Conservation (phyloP, 768 basidiomycete species). For the Xerocomellus dryophilus region DNA sequence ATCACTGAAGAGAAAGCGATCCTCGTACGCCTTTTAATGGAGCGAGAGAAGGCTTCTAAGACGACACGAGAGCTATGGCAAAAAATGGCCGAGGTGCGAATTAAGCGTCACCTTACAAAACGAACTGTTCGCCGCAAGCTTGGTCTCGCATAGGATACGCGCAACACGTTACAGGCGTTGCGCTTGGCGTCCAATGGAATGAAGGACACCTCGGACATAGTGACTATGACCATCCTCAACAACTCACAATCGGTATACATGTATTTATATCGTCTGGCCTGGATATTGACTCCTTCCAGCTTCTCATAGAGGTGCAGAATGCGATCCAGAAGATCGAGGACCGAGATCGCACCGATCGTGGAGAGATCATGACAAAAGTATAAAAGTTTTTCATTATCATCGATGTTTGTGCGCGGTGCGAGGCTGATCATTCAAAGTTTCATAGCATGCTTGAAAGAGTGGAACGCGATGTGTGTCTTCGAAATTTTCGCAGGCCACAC, state of each 20-base stretch:
- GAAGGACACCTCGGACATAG: conserved; percentile 21
- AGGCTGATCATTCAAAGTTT: conserved; percentile 24
- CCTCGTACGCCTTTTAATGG: conserved; percentile 45
- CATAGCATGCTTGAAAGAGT: conserved; percentile 23
- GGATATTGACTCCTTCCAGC: conserved; percentile 17
- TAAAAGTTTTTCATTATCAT: neutral
- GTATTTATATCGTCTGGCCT: neutral
- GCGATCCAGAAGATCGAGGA: conserved; percentile 22
- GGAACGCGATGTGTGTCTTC: conserved; percentile 22
- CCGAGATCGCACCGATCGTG: conserved; percentile 18
- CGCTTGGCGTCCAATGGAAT: conserved; percentile 19
- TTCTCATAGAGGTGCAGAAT: conserved; percentile 21
- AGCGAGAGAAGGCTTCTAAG: conserved; percentile 41
- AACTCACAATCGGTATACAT: conserved; percentile 23
- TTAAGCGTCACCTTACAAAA: conserved; percentile 1
- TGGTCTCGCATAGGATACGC: conserved; percentile 28
- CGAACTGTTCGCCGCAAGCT: neutral
- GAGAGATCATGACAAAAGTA: conserved; percentile 26
- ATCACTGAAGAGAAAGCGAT: conserved; percentile 55
- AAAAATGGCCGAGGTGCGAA: conserved; percentile 24
- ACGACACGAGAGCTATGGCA: conserved; percentile 32
- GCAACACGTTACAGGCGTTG: conserved; percentile 20
- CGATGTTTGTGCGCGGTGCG: neutral
- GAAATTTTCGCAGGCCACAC: neutral
- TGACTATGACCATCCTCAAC: conserved; percentile 10